These are phyloP conservation scores for Psidium friedrichsthalianum DNA, from an alignment of 345 rosid species.

Conservation along the genomic window DNA sequence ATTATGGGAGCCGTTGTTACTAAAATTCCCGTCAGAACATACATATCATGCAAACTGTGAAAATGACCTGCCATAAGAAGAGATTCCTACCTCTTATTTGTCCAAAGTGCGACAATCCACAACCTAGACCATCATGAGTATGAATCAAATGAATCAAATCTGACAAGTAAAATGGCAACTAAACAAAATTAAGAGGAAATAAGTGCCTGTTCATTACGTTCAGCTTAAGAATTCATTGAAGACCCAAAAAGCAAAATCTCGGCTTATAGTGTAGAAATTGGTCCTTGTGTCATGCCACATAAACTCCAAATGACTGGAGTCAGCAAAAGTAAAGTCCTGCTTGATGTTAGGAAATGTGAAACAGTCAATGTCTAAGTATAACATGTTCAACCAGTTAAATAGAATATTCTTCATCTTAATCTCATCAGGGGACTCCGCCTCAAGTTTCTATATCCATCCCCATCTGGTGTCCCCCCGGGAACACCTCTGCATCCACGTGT, in stretches of 20 bases:
- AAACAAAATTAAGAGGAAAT: not conserved
- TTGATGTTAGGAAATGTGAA: not conserved
- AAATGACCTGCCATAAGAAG: not conserved
- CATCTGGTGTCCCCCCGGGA: too few relatives aligned
- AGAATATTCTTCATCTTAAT: not conserved
- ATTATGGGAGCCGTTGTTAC: too few relatives aligned
- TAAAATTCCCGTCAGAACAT: not conserved
- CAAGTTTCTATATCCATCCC: not conserved
- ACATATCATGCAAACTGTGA: not conserved
- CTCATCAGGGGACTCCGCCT: not conserved
- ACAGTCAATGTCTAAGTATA: not conserved
- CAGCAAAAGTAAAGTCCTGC: not conserved
- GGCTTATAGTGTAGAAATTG: not conserved
- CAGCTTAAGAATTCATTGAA: not conserved
- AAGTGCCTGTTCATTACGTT: not conserved
- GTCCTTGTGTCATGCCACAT: not conserved
- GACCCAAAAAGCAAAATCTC: not conserved
- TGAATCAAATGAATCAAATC: not conserved
- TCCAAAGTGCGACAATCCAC: slow-evolving; percentile 77
- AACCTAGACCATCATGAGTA: slow-evolving; percentile 32
- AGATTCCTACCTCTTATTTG: slow-evolving; percentile 58
- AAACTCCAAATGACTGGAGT: not conserved
- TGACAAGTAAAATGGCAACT: not conserved
- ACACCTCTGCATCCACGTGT: not conserved
- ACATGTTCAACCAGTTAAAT: not conserved